Evolutionary conservation across 1,139 yeast species (phyloP).

Genomic region (Saccharomycopsis hybrid): DNA sequence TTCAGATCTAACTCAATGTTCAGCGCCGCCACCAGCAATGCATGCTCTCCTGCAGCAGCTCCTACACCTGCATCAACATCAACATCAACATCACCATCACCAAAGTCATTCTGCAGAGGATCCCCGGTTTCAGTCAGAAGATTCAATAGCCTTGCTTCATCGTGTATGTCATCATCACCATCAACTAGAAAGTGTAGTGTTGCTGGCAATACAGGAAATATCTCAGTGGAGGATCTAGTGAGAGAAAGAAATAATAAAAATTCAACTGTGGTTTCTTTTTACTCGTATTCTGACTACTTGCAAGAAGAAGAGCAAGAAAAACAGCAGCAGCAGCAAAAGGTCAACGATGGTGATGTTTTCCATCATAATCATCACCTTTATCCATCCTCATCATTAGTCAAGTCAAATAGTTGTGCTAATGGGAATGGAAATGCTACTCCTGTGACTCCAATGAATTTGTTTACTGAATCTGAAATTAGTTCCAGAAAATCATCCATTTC

Average conservation of each 20-base stretch:
- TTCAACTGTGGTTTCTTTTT: conserved; percentile 11
- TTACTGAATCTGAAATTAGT: background rate
- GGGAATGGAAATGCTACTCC: background rate
- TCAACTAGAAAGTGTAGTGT: background rate
- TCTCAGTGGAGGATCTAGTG: conserved; percentile 21
- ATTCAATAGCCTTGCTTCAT: background rate
- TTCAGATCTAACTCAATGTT: too few species aligned
- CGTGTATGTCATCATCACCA: background rate
- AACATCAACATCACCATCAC: too few species aligned
- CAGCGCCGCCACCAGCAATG: too few species aligned
- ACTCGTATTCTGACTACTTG: conserved; percentile 17
- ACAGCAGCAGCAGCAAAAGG: background rate
- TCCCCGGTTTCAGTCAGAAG: background rate
- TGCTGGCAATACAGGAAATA: background rate
- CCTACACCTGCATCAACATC: too few species aligned
- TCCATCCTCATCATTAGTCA: too few species aligned
- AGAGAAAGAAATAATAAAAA: conserved; percentile 13
- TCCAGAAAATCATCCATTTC: conserved; percentile 18
- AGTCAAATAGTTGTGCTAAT: too few species aligned
- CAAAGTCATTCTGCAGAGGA: too few species aligned
- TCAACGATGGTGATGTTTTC: too few species aligned
- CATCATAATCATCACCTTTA: too few species aligned
- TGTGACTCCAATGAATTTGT: conserved; percentile 2
- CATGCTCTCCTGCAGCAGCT: too few species aligned
- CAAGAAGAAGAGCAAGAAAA: conserved; percentile 12